These are phyloP conservation scores for Cercis canadensis DNA, from an alignment of 306 rosid species.

Conservation along the genomic window DNA sequence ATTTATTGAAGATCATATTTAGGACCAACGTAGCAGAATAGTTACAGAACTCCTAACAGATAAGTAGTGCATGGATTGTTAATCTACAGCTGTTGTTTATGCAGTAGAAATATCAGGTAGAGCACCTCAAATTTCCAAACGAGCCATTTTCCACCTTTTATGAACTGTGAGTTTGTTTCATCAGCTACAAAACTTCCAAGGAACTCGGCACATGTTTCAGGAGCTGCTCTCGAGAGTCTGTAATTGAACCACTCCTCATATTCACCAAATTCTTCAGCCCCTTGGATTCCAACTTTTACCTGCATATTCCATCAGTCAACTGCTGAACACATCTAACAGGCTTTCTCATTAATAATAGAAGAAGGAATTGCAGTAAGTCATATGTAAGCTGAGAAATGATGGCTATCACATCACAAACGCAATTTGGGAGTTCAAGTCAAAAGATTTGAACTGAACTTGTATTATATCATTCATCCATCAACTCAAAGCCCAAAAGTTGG, in stretches of 20 bases:
- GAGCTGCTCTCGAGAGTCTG: conserved; percentile 96
- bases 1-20: too few relatives aligned
- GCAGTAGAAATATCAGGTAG: conserved; percentile 23
- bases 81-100: conserved; percentile 22
- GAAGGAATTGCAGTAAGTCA: conserved; percentile 3
- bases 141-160: conserved; percentile 95
- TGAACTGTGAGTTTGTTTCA: conserved; percentile 63
- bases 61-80: conserved; percentile 21
- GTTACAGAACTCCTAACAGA: conserved; percentile 6
- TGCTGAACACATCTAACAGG: conserved; percentile 11
- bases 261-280: conserved; percentile 85
- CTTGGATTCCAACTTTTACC: conserved; percentile 79
- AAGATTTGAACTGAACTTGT: too few relatives aligned
- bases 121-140: conserved; percentile 99
- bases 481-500: too few relatives aligned
- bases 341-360: conserved; percentile 4
- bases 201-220: conserved; percentile 93
- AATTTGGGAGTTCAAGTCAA: too few relatives aligned
- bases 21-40: conserved; percentile 10
- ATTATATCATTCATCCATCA: too few relatives aligned
- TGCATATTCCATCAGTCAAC: conserved; percentile 46
- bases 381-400: conserved; percentile 5
- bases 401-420: not conserved
- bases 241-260: conserved; percentile 94
- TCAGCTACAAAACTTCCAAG: conserved; percentile 92